Evolutionary conservation across 1,139 yeast genomes (phyloP).

Genomic region (Nakaseomyces sp.): DNA sequence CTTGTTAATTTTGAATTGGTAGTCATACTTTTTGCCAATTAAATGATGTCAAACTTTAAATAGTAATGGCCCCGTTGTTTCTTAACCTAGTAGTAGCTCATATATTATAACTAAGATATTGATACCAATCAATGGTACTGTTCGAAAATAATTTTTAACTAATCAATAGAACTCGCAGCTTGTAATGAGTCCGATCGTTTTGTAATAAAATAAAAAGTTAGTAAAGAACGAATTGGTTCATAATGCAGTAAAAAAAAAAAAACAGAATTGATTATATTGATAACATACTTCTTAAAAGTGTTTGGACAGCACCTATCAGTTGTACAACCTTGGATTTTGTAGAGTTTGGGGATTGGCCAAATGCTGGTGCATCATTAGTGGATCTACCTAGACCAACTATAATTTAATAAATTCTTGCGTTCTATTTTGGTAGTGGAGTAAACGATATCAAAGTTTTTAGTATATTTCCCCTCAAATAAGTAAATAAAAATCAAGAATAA

Average conservation of each 20-base stretch:
- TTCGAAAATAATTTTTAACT: not conserved
- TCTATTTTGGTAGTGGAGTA: too few relatives aligned
- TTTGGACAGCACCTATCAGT: constrained; percentile 64
- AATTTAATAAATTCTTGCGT: not conserved
- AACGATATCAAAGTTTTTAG: too few relatives aligned
- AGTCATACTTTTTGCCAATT: too few relatives aligned
- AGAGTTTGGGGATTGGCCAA: constrained; percentile 36
- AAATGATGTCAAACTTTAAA: too few relatives aligned
- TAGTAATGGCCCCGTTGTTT: too few relatives aligned
- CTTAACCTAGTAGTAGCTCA: constrained; percentile 63
- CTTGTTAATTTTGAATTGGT: constrained; percentile 6
- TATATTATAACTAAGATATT: constrained; percentile 61
- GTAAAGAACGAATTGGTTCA: too few relatives aligned
- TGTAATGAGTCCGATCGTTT: not conserved
- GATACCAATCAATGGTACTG: constrained; percentile 60
- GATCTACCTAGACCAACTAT: constrained; percentile 44
- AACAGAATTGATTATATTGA: too few relatives aligned
- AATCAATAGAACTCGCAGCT: not conserved
- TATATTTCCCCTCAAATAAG: not conserved
- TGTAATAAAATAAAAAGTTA: constrained; percentile 10
- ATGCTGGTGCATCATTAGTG: constrained; percentile 33
- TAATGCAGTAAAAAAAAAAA: too few relatives aligned
- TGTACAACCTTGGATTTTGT: constrained; percentile 53
- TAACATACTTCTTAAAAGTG: constrained; percentile 55
- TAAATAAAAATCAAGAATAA: not conserved